Evolutionary conservation across 345 rosid genomes (phyloP).

Genomic region (Linum tenue): DNA sequence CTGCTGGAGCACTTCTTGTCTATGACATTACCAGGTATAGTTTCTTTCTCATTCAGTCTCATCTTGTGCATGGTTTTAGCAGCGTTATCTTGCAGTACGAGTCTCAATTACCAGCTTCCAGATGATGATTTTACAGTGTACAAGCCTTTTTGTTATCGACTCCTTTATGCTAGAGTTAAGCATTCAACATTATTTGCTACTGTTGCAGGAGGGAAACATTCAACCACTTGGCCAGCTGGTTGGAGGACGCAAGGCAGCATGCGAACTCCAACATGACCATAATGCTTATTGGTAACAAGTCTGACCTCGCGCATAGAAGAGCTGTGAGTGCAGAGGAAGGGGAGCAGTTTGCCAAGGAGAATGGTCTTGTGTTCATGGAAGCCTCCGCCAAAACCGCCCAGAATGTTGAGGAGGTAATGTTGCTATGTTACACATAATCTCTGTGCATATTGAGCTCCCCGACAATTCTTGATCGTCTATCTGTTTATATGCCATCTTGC

Average conservation of each 20-base stretch:
- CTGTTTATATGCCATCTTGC: not conserved
- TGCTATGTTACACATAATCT: not conserved
- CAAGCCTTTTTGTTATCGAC: no score
- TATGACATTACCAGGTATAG: conserved; percentile 10
- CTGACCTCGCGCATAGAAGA: conserved; percentile 80
- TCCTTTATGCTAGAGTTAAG: no score
- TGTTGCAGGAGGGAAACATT: conserved; percentile 82
- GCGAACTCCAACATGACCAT: conserved; percentile 97
- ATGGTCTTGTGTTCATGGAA: conserved; percentile 81
- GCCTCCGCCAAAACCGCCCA: conserved; percentile 98
- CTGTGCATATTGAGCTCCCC: not conserved
- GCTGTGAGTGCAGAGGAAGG: conserved; percentile 99
- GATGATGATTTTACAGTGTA: not conserved
- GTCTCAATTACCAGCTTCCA: no score
- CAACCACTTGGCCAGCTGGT: conserved; percentile 96
- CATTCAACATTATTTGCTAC: no score
- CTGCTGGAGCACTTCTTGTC: conserved; percentile 10
- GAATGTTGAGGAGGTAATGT: conserved; percentile 84
- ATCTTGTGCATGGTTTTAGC: not conserved
- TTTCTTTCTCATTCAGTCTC: not conserved
- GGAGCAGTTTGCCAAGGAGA: conserved; percentile 91
- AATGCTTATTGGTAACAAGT: conserved; percentile 85
- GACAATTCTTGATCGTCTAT: not conserved
- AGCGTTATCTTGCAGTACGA: no score
- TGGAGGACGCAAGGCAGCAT: conserved; percentile 96